These are phyloP conservation scores for Mucor velutinosus DNA, from an alignment of 371 early-diverging fungal species.

Conservation along the genomic window DNA sequence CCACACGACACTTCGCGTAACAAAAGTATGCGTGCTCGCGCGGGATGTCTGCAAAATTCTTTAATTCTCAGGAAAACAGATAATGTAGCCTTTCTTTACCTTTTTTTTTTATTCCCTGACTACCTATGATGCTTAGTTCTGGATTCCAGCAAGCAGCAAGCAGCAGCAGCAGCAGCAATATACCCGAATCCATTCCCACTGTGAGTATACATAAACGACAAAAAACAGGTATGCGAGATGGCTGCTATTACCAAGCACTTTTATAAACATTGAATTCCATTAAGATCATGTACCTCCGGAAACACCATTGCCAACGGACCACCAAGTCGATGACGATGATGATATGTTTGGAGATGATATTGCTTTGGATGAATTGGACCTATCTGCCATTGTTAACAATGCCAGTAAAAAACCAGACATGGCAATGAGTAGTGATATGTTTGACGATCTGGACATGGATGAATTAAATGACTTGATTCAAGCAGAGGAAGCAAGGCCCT, in stretches of 20 bases:
- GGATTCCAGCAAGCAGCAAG: neutral
- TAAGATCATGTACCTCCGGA: neutral
- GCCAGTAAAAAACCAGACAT: neutral
- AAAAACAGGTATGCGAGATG: neutral
- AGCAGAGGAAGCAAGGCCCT: neutral
- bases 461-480: slow-evolving; percentile 1
- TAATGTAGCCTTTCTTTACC: neutral
- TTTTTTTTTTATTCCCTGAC: neutral
- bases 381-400: neutral
- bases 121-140: neutral
- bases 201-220: neutral
- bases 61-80: neutral
- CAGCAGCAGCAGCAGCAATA: neutral
- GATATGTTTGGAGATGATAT: slow-evolving; percentile 50
- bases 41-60: neutral
- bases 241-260: too few relatives aligned
- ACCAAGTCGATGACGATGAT: neutral
- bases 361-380: slow-evolving; percentile 31
- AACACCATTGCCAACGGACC: neutral
- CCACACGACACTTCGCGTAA: neutral
- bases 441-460: slow-evolving; percentile 15
- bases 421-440: neutral
- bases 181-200: neutral
- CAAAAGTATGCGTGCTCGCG: neutral
- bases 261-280: neutral